A percentile compares a stretch with the other conserved stretches of the same genome.
These are phyloP conservation scores for Ramularia collo-cygni DNA, from an alignment of 2,329 filamentous ascomycete genomes.

Conservation along the genomic window DNA sequence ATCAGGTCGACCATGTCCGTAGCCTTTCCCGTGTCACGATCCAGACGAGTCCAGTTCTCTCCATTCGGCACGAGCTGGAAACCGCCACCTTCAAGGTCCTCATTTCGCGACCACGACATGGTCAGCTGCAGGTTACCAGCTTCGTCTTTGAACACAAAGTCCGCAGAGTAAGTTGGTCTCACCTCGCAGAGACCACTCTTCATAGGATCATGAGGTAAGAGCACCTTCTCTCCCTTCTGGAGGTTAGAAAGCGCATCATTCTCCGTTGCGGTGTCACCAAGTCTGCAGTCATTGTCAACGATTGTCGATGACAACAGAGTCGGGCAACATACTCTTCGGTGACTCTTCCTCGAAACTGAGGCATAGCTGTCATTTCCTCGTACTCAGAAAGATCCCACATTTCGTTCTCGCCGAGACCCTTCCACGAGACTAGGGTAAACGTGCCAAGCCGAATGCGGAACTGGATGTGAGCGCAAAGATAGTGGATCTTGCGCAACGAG, in stretches of 20 bases:
- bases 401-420: conserved; percentile 11
- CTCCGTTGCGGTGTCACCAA: conserved; percentile 23
- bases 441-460: conserved; percentile 32
- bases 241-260: conserved; percentile 15
- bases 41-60: conserved; percentile 23
- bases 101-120: conserved; percentile 22
- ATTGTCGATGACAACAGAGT: not conserved
- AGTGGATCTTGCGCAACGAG: conserved; percentile 27
- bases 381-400: conserved; percentile 28
- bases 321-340: conserved; percentile 32
- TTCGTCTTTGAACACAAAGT: conserved; percentile 23
- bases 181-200: conserved; percentile 19
- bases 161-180: conserved; percentile 24
- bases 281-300: conserved; percentile 17
- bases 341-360: conserved; percentile 25
- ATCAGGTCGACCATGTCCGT: conserved; percentile 23
- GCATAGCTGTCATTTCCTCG: conserved; percentile 24
- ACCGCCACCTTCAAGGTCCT: conserved; percentile 2
- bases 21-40: conserved; percentile 16
- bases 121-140: conserved; percentile 21
- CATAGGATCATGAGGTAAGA: conserved; percentile 20
- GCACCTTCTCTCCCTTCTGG: conserved; percentile 14
- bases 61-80: conserved; percentile 3
- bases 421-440: conserved; percentile 25
- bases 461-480: conserved; percentile 28